Conservation (phyloP, 805 yeast genomes). For the Metschnikowia reukaufii region DNA sequence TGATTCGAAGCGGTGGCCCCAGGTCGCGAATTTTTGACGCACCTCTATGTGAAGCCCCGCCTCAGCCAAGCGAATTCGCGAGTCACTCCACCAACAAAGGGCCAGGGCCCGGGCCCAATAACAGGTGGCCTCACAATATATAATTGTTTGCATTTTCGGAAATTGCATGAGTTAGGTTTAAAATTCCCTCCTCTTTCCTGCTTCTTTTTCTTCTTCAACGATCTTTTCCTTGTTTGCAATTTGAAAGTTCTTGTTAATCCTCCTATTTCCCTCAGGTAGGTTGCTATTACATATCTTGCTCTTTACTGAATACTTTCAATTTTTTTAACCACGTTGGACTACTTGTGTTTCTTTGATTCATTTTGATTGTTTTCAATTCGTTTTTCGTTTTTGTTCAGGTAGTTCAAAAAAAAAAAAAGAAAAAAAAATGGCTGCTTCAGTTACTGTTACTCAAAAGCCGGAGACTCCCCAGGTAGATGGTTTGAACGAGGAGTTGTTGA, state of each 20-base stretch:
- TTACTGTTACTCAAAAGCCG: not conserved
- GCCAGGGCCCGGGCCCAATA: not conserved
- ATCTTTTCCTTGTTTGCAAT: not conserved
- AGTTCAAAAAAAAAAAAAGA: too few relatives aligned
- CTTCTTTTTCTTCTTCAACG: not conserved
- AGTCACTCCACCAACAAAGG: not conserved
- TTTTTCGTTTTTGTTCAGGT: too few relatives aligned
- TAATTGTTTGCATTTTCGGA: not conserved
- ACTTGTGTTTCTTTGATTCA: too few relatives aligned
- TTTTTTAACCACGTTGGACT: too few relatives aligned
- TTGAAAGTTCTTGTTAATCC: too few relatives aligned
- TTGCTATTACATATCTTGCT: too few relatives aligned
- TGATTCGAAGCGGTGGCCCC: not conserved
- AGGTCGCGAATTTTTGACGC: not conserved
- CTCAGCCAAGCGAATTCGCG: slow-evolving; percentile 4
- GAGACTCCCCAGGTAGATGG: not conserved
- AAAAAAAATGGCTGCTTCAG: not conserved
- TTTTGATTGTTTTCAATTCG: too few relatives aligned
- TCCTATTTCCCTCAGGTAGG: too few relatives aligned
- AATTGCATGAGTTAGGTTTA: not conserved
- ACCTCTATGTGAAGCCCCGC: not conserved
- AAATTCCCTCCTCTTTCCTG: not conserved
- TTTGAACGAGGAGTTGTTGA: not conserved
- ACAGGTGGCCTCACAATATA: not conserved
- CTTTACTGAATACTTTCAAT: too few relatives aligned